These are phyloP conservation scores for Sporothrix dimorphospora DNA, from an alignment of 2,329 filamentous ascomycete species.

Conservation along the genomic window DNA sequence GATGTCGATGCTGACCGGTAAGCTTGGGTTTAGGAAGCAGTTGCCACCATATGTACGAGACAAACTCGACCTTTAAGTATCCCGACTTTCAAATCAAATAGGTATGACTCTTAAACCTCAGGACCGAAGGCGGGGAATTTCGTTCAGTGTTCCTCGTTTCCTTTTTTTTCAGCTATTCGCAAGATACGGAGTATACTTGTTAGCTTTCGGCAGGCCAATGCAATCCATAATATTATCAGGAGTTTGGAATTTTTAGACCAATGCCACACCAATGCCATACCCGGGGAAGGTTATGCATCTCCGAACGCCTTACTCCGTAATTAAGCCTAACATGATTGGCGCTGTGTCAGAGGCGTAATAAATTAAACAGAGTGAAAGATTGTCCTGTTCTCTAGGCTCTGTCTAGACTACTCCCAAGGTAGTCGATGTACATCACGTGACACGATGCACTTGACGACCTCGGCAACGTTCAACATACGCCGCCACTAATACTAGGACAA, in stretches of 20 bases:
- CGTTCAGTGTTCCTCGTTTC: not conserved
- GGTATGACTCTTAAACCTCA: not conserved
- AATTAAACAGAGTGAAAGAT: no score
- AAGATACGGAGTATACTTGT: no score
- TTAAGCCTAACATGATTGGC: conserved; percentile 30
- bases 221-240: not conserved
- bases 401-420: no score
- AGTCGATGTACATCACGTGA: no score
- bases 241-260: not conserved
- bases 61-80: not conserved
- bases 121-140: not conserved
- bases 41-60: not conserved
- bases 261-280: not conserved
- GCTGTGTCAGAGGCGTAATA: no score
- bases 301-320: conserved; percentile 16
- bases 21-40: not conserved
- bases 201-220: not conserved
- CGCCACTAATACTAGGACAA: not conserved
- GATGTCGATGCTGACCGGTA: not conserved
- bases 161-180: not conserved
- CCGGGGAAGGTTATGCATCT: conserved; percentile 25
- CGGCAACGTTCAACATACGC: not conserved
- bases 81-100: not conserved
- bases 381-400: no score
- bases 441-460: not conserved